Evolutionary conservation across 257 asterid species (phyloP), one percentile per base, ranked within the genome.

Genomic region (Sherardia arvensis): DNA sequence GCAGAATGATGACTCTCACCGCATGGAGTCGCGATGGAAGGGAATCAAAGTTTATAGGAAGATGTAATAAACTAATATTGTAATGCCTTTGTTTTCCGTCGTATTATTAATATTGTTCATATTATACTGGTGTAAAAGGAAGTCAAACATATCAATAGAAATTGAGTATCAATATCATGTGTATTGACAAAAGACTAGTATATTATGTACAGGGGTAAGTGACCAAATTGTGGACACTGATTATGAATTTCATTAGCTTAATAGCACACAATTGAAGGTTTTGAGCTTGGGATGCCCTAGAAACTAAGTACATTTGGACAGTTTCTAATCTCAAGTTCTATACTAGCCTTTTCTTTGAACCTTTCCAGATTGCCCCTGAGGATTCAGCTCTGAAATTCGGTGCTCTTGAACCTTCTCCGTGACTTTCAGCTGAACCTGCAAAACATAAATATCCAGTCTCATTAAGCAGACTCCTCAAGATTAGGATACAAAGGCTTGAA

Each of bases 1-100:
- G 8, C 79, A 76, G 11, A 21, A 30, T 51, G 63, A 60, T 64
- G 74, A 32, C 9, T 79, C 84, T 36, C 22, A 70, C 47, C 61
- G 58, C 8, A 78, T 75, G 80, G 83, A 79, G 30, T 73, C 79
- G 8, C 76, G 78, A 15, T 79, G 78, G 81, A 75, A 43, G 66
- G 64, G 69, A 3, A 60, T 79, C 69, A 70, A 65, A 8, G 45
- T 79, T 51, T 49, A 62, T 21, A 79, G 67, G 32, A 74, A 75
- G 25, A 61, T 45, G 49, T 26, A 15, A 17, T n/a, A n/a, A n/a
- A n/a, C n/a, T n/a, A n/a, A n/a, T 38, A 28, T 53, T 2, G 23
- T 12, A 15, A 43, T 43, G 51, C 18, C 47, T 38, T 6, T 9
- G 17, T 38, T 38, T 38, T 38, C 34, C 6, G 47, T 38, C 17